Percentiles rank a stretch among this genome's conserved stretches.
Conservation (phyloP, 768 basidiomycete species). For the Pholiota microspora region DNA sequence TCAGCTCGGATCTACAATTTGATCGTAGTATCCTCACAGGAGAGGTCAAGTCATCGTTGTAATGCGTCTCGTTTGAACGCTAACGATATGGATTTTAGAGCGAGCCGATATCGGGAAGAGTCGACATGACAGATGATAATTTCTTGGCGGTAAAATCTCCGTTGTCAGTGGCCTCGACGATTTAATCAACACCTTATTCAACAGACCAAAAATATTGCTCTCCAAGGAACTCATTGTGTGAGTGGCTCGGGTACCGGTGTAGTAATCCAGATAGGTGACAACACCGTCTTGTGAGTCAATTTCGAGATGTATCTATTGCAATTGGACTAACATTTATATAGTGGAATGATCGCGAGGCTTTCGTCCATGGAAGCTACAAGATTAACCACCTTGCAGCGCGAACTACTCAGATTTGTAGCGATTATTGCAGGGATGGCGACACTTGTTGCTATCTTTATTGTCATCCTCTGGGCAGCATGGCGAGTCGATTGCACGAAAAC, state of each 20-base stretch:
- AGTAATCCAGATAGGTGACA: slow-evolving; percentile 48
- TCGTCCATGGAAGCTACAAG: slow-evolving; percentile 34
- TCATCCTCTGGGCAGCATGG: slow-evolving; percentile 45
- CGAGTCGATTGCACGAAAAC: neutral
- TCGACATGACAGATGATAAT: slow-evolving; percentile 34
- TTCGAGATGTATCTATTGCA: neutral
- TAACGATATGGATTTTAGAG: slow-evolving; percentile 25
- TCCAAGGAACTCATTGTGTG: slow-evolving; percentile 55
- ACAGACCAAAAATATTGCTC: slow-evolving; percentile 56
- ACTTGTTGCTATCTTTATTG: slow-evolving; percentile 42
- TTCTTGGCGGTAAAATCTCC: slow-evolving; percentile 22
- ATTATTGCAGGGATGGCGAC: slow-evolving; percentile 48
- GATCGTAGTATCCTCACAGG: slow-evolving; percentile 69
- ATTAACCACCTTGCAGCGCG: slow-evolving; percentile 49
- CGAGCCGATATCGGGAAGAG: slow-evolving; percentile 26
- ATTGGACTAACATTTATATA: slow-evolving; percentile 3
- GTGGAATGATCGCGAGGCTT: slow-evolving; percentile 35
- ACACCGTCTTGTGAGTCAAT: slow-evolving; percentile 38
- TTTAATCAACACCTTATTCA: slow-evolving; percentile 16
- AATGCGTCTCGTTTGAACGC: neutral
- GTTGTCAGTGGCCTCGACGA: slow-evolving; percentile 13
- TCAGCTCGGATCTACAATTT: slow-evolving; percentile 55
- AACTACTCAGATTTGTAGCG: slow-evolving; percentile 53
- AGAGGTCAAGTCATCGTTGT: slow-evolving; percentile 27
- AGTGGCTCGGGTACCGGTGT: slow-evolving; percentile 47